Evolutionary conservation across 1,284 basidiomycete genomes (phyloP).

Genomic region (Heterobasidion irregulare): DNA sequence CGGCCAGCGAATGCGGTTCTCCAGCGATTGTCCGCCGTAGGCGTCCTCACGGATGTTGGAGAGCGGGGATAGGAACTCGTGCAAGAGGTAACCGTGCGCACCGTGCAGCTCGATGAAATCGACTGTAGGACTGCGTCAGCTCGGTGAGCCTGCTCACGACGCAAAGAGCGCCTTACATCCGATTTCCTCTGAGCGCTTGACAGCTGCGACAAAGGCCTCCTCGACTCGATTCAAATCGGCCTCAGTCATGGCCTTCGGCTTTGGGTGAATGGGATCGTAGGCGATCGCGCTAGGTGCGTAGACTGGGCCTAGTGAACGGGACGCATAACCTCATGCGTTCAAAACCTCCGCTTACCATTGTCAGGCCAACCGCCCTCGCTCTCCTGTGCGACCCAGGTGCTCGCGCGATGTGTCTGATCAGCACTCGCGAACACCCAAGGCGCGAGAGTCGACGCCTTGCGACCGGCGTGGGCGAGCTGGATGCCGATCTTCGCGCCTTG

Average conservation of each 20-base stretch:
- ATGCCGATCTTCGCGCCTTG: slow-evolving; percentile 67
- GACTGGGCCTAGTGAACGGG: slow-evolving; percentile 16
- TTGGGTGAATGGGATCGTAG: slow-evolving; percentile 38
- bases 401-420: slow-evolving; percentile 16
- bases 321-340: neutral
- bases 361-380: slow-evolving; percentile 67
- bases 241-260: slow-evolving; percentile 43
- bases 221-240: slow-evolving; percentile 54
- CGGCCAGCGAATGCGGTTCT: slow-evolving; percentile 66
- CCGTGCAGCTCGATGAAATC: slow-evolving; percentile 81
- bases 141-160: slow-evolving; percentile 1
- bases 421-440: slow-evolving; percentile 43
- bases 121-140: slow-evolving; percentile 25
- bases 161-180: slow-evolving; percentile 43
- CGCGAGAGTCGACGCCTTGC: slow-evolving; percentile 55
- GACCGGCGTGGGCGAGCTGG: slow-evolving; percentile 76
- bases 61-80: slow-evolving; percentile 61
- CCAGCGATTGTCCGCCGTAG: slow-evolving; percentile 65
- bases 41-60: slow-evolving; percentile 63
- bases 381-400: slow-evolving; percentile 26
- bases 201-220: slow-evolving; percentile 57
- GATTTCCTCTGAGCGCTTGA: slow-evolving; percentile 48
- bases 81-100: slow-evolving; percentile 61
- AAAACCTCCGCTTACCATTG: slow-evolving; percentile 23
- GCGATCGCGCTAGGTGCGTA: slow-evolving; percentile 44